phyloP scores from a whole-genome alignment of 2,329 filamentous ascomycete genomes.

The Furcasterigmium furcatum region DNA sequence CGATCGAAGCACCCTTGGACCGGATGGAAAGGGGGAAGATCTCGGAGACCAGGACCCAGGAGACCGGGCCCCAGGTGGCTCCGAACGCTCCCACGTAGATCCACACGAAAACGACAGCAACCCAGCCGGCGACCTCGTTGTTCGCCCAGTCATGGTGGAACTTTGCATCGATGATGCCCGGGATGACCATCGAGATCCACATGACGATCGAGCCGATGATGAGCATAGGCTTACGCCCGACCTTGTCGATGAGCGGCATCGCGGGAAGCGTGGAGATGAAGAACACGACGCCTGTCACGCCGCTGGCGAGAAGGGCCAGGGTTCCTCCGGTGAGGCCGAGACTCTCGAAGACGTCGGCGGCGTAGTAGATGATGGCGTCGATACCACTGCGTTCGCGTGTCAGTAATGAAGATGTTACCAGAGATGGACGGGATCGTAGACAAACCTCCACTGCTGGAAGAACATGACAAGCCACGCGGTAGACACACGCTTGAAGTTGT shows the following conservation, averaged over 20 bases:
- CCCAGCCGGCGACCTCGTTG: conserved; percentile 33
- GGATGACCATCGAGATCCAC: conserved; percentile 31
- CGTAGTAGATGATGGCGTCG: conserved; percentile 41
- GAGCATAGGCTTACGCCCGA: conserved; percentile 36
- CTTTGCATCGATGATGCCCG: conserved; percentile 35
- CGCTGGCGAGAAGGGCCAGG: conserved; percentile 56
- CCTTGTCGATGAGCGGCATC: conserved; percentile 31
- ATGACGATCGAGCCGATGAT: conserved; percentile 33
- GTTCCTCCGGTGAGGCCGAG: conserved; percentile 61
- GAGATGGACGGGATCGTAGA: background rate
- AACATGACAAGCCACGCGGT: conserved; percentile 43
- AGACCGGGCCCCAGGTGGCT: conserved; percentile 26
- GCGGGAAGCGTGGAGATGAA: conserved; percentile 28
- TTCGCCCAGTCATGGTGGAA: conserved; percentile 30
- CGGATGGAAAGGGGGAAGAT: conserved; percentile 33
- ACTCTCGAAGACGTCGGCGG: conserved; percentile 57
- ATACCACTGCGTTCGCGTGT: too few species aligned
- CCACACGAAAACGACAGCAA: conserved; percentile 28
- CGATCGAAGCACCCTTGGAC: conserved; percentile 36
- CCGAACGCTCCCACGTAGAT: conserved; percentile 24
- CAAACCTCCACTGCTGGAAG: conserved; percentile 38
- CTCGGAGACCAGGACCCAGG: conserved; percentile 31
- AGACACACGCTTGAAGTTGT: conserved; percentile 44
- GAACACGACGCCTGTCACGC: conserved; percentile 58
- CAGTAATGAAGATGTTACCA: too few species aligned